Percentiles rank a stretch among this genome's conserved stretches.
phyloP scores from a whole-genome alignment of 345 rosid genomes.

The Ailanthus altissimus region DNA sequence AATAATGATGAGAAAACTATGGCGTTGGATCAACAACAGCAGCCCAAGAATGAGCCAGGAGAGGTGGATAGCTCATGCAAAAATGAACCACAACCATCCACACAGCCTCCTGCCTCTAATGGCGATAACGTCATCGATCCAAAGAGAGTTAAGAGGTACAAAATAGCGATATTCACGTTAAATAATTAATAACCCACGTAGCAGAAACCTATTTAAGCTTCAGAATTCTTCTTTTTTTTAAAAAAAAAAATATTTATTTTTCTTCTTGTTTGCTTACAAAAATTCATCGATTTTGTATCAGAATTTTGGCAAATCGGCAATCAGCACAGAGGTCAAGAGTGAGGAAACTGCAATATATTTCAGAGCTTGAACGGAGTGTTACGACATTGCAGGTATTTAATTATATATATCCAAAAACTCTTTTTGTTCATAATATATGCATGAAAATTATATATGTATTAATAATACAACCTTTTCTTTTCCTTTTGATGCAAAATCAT shows the following conservation, averaged over 20 bases:
- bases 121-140: conserved; percentile 49
- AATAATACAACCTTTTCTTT: neutral
- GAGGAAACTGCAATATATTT: conserved; percentile 59
- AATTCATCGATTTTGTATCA: conserved; percentile 22
- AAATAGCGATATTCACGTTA: neutral
- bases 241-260: neutral
- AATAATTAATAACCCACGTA: neutral
- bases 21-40: conserved; percentile 28
- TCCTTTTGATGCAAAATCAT: conserved; percentile 5
- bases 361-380: conserved; percentile 68
- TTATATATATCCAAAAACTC: neutral
- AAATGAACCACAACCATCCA: conserved; percentile 20
- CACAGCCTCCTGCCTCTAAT: conserved; percentile 21
- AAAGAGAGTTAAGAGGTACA: conserved; percentile 65
- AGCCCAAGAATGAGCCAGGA: conserved; percentile 42
- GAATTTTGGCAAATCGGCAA: conserved; percentile 70
- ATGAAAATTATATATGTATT: neutral
- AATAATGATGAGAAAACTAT: conserved; percentile 47
- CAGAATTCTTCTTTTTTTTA: neutral
- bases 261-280: neutral
- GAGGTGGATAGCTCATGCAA: conserved; percentile 48
- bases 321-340: conserved; percentile 74
- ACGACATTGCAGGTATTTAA: conserved; percentile 49
- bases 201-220: neutral
- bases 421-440: neutral